phyloP scores from a whole-genome alignment of 352 stramenopile species.

The Salisapilia sapeloensis region DNA sequence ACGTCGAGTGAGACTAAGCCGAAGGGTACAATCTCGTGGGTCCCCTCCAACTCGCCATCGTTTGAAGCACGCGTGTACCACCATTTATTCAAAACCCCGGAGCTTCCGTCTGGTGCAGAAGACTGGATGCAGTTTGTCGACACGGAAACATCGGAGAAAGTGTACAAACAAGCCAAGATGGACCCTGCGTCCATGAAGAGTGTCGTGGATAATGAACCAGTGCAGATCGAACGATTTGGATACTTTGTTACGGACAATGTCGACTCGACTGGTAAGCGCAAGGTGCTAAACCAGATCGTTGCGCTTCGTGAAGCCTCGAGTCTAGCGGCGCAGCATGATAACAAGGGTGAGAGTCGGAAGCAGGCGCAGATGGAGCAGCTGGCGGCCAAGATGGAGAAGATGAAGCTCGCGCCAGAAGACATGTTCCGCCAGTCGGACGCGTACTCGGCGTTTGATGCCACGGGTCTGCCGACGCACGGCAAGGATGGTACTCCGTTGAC shows the following conservation, averaged over 20 bases:
- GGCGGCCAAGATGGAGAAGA: conserved; percentile 86
- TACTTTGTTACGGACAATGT: conserved; percentile 96
- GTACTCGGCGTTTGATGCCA: conserved; percentile 52
- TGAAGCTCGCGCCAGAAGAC: conserved; percentile 73
- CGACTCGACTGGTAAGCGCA: conserved; percentile 82
- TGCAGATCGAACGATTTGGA: conserved; percentile 96
- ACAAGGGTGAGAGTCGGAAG: conserved; percentile 69
- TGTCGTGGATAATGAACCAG: conserved; percentile 31
- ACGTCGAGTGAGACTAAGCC: conserved; percentile 73
- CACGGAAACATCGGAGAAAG: conserved; percentile 61
- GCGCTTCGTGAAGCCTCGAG: conserved; percentile 80
- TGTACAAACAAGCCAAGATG: conserved; percentile 80
- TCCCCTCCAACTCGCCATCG: conserved; percentile 60
- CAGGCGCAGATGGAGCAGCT: conserved; percentile 68
- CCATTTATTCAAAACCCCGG: conserved; percentile 91
- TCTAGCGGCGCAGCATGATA: conserved; percentile 10
- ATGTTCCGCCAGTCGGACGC: conserved; percentile 66
- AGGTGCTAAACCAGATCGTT: conserved; percentile 96
- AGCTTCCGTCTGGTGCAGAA: conserved; percentile 36
- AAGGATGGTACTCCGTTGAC: conserved; percentile 33
- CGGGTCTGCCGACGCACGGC: conserved; percentile 65
- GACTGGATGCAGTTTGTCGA: conserved; percentile 80
- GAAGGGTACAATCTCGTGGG: conserved; percentile 95
- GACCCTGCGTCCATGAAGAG: conserved; percentile 55
- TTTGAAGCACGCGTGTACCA: conserved; percentile 94